A percentile compares a stretch with the other conserved stretches of the same genome.
Evolutionary conservation across 163 green algal genomes (phyloP).

Genomic region (Coccomyxa subellipsoidea): DNA sequence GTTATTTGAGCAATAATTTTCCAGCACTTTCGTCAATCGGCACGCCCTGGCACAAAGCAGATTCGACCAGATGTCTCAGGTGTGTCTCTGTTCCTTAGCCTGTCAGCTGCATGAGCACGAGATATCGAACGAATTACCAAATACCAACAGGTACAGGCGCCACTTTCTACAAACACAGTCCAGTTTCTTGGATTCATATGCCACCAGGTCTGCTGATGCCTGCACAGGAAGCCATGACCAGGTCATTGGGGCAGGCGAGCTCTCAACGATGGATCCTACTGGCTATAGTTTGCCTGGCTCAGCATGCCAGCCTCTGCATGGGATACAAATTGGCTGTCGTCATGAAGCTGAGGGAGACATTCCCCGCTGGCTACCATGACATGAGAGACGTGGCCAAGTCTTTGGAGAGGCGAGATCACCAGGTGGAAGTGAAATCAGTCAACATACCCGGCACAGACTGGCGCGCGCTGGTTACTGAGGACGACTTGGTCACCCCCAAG

Average conservation of each 20-base stretch:
- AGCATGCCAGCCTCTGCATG: background rate
- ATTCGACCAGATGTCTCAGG: no score
- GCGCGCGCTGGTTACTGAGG: background rate
- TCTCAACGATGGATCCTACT: background rate
- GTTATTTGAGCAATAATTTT: no score
- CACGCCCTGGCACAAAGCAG: no score
- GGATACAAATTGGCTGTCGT: background rate
- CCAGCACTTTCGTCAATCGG: no score
- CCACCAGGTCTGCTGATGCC: no score
- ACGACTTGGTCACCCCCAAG: background rate
- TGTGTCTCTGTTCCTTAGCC: no score
- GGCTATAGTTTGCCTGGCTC: background rate
- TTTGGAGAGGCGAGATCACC: background rate
- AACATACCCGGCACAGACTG: background rate
- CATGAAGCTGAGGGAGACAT: background rate
- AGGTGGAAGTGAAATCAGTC: background rate
- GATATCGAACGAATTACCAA: no score
- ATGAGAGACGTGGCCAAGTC: background rate
- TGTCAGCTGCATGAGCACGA: no score
- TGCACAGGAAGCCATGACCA: background rate
- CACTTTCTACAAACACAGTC: no score
- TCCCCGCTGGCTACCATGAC: background rate
- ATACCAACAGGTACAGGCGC: no score
- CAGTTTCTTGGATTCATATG: no score
- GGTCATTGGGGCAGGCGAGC: background rate